These are phyloP conservation scores for Fraxinus velutina DNA, from an alignment of 305 asterid species.

Conservation along the genomic window DNA sequence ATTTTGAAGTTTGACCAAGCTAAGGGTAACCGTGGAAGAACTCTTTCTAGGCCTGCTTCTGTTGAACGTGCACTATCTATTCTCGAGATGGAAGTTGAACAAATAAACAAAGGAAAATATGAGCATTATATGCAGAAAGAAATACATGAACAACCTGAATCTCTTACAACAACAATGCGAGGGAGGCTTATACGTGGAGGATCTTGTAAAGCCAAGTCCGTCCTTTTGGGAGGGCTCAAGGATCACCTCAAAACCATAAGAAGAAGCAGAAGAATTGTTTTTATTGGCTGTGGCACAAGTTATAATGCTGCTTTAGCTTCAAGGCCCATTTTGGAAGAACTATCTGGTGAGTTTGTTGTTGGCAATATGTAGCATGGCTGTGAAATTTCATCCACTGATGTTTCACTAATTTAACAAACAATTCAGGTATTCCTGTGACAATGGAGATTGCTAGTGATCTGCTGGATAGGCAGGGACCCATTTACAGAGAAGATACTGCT, in stretches of 20 bases:
- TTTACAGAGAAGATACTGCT: slow-evolving; percentile 90
- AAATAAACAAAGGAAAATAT: slow-evolving; percentile 90
- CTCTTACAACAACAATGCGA: slow-evolving; percentile 89
- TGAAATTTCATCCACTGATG: neutral
- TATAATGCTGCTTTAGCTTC: slow-evolving; percentile 96
- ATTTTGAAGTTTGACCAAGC: slow-evolving; percentile 72
- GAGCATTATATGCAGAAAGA: slow-evolving; percentile 99
- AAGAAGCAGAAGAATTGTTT: slow-evolving; percentile 89
- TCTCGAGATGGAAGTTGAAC: slow-evolving; percentile 97
- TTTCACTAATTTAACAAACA: slow-evolving; percentile 14
- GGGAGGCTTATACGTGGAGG: slow-evolving; percentile 96
- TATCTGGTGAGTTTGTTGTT: slow-evolving; percentile 58
- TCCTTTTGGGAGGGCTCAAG: slow-evolving; percentile 90
- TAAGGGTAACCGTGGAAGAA: slow-evolving; percentile 49
- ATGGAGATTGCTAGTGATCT: slow-evolving; percentile 98
- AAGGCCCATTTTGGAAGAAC: slow-evolving; percentile 88
- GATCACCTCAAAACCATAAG: slow-evolving; percentile 90
- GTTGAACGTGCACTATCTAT: slow-evolving; percentile 90
- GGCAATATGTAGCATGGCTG: neutral
- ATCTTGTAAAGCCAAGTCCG: slow-evolving; percentile 75
- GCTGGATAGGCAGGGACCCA: slow-evolving; percentile 92
- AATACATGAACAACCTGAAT: slow-evolving; percentile 97
- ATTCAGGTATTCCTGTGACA: slow-evolving; percentile 79
- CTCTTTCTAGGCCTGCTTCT: slow-evolving; percentile 68
- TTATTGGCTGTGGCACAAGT: slow-evolving; percentile 96